Evolutionary conservation across 208 protist genomes (phyloP).

Genomic region (Trypanosoma brucei): DNA sequence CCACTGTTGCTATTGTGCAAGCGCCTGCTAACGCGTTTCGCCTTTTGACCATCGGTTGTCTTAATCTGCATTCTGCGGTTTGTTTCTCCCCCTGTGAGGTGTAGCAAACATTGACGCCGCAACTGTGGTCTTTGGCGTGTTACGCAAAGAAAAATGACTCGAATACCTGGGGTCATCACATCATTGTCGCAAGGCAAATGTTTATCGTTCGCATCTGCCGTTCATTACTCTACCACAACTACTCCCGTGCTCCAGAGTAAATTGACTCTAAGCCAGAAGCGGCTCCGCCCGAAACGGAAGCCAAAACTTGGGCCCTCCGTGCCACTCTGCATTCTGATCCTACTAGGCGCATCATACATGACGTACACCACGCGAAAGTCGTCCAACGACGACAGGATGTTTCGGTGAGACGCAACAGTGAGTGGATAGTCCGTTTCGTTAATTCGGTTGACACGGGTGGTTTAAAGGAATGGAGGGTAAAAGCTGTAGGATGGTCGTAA

Average conservation of each 20-base stretch:
- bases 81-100: no score
- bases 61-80: no score
- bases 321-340: conserved; percentile 16
- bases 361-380: conserved; percentile 14
- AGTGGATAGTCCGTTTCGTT: not conserved
- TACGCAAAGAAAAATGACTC: not conserved
- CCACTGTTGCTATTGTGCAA: no score
- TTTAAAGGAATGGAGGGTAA: no score
- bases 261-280: conserved; percentile 48
- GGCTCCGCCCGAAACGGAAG: conserved; percentile 34
- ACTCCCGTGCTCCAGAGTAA: conserved; percentile 5
- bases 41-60: no score
- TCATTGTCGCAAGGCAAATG: not conserved
- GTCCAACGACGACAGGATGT: conserved; percentile 35
- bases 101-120: no score
- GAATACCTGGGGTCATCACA: not conserved
- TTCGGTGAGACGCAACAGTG: conserved; percentile 7
- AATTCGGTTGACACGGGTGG: no score
- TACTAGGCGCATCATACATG: conserved; percentile 11
- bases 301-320: conserved; percentile 30
- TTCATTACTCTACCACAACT: not conserved
- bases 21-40: no score
- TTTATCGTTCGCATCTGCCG: not conserved
- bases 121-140: not conserved
- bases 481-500: no score